Conservation (phyloP, 139 green algal genomes). For the Picochlorum sp. region DNA sequence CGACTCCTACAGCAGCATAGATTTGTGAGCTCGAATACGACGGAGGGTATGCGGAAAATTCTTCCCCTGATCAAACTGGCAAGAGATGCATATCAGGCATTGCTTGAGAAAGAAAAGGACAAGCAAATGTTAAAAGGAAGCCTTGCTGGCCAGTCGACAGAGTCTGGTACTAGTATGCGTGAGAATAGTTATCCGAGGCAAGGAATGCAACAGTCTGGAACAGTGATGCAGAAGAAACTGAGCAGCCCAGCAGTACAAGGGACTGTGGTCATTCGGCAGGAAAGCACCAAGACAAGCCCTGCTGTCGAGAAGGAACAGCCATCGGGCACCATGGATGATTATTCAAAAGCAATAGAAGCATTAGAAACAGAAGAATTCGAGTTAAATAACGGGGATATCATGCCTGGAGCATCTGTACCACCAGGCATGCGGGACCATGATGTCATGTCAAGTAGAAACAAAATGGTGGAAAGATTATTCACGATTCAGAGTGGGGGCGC, state of each 20-base stretch:
- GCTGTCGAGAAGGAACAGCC: too few relatives aligned
- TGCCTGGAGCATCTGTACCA: neutral
- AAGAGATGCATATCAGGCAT: conserved; percentile 1
- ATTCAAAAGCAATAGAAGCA: conserved; percentile 28
- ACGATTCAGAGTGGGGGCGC: conserved; percentile 53
- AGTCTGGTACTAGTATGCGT: neutral
- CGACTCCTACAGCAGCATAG: conserved; percentile 52
- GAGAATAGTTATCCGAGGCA: too few relatives aligned
- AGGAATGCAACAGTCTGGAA: too few relatives aligned
- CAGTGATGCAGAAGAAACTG: too few relatives aligned
- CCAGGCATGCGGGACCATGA: neutral
- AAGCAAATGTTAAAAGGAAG: neutral
- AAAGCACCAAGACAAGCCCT: too few relatives aligned
- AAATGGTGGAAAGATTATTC: conserved; percentile 47
- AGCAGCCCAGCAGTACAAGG: too few relatives aligned
- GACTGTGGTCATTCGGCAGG: too few relatives aligned
- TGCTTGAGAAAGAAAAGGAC: neutral
- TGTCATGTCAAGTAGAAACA: conserved; percentile 5
- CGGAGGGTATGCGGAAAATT: conserved; percentile 13
- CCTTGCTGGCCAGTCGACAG: neutral
- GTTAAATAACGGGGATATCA: neutral
- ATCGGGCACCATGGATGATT: conserved; percentile 15
- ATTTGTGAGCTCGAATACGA: conserved; percentile 20
- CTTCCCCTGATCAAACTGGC: conserved; percentile 34
- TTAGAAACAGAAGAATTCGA: conserved; percentile 4